Percentiles rank a stretch among this genome's conserved stretches.
Evolutionary conservation across 176 grass and related monocot genomes (phyloP).

Genomic region (Pontederia crassipes): DNA sequence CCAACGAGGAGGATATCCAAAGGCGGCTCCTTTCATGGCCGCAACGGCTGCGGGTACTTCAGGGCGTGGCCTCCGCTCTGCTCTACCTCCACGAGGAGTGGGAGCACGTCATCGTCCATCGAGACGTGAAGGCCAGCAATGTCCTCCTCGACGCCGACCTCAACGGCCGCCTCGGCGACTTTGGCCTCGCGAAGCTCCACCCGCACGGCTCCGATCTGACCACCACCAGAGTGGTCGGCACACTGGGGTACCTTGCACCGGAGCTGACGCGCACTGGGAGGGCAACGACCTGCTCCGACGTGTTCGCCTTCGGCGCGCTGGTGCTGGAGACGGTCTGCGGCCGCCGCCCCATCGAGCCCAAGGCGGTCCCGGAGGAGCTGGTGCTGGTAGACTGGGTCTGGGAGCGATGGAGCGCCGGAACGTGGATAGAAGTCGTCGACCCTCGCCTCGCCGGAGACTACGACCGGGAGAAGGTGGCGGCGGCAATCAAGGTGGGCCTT

Average conservation of each 20-base stretch:
- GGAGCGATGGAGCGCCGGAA: slow-evolving; percentile 41
- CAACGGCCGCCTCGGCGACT: slow-evolving; percentile 78
- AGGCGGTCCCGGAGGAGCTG: slow-evolving; percentile 2
- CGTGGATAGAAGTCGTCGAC: slow-evolving; percentile 33
- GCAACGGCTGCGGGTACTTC: slow-evolving; percentile 41
- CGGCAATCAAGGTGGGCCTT: slow-evolving; percentile 63
- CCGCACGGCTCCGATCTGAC: slow-evolving; percentile 42
- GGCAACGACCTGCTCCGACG: slow-evolving; percentile 50
- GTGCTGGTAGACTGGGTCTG: slow-evolving; percentile 58
- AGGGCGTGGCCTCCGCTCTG: slow-evolving; percentile 45
- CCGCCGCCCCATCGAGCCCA: slow-evolving; percentile 27
- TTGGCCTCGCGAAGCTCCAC: slow-evolving; percentile 66
- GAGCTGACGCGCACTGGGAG: slow-evolving; percentile 71
- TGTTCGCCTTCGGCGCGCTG: slow-evolving; percentile 65
- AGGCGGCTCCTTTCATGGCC: slow-evolving; percentile 36
- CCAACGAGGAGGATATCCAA: no score
- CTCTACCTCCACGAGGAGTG: slow-evolving; percentile 83
- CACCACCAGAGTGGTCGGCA: slow-evolving; percentile 47
- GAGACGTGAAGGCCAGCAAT: slow-evolving; percentile 79
- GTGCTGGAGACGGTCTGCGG: slow-evolving; percentile 53
- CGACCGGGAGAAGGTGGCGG: slow-evolving; percentile 32
- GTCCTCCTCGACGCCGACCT: slow-evolving; percentile 62
- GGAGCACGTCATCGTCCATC: slow-evolving; percentile 84
- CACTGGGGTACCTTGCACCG: slow-evolving; percentile 64
- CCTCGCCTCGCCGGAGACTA: slow-evolving; percentile 27